phyloP scores from a whole-genome alignment of 352 stramenopile species.

The Peronospora tabacina region DNA sequence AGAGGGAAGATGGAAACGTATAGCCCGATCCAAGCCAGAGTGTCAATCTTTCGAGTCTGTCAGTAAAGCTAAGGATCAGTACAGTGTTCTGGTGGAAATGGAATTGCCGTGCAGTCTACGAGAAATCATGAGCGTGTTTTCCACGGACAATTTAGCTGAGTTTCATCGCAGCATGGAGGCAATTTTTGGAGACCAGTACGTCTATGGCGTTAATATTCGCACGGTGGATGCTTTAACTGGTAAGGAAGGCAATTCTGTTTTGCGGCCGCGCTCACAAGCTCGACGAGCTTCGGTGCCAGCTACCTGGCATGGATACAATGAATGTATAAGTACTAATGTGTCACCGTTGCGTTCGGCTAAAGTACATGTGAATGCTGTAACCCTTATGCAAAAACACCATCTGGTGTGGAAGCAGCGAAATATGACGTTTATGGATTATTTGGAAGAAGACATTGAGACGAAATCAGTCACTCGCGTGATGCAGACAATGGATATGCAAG shows the following conservation, averaged over 20 bases:
- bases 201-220: slow-evolving; percentile 44
- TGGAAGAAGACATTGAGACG: slow-evolving; percentile 44
- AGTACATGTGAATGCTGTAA: slow-evolving; percentile 45
- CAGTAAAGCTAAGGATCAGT: slow-evolving; percentile 39
- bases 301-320: slow-evolving; percentile 4
- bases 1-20: slow-evolving; percentile 38
- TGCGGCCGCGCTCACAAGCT: slow-evolving; percentile 5
- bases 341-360: slow-evolving; percentile 23
- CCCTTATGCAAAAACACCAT: slow-evolving; percentile 42
- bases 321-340: background rate
- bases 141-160: slow-evolving; percentile 36
- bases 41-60: slow-evolving; percentile 46
- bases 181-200: slow-evolving; percentile 55
- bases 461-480: slow-evolving; percentile 58
- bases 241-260: slow-evolving; percentile 1
- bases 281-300: slow-evolving; percentile 18
- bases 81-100: slow-evolving; percentile 52
- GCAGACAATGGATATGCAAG: slow-evolving; percentile 39
- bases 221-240: slow-evolving; percentile 21
- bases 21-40: slow-evolving; percentile 25
- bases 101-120: slow-evolving; percentile 47
- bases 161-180: slow-evolving; percentile 62
- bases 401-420: slow-evolving; percentile 42
- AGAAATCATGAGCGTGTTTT: slow-evolving; percentile 54
- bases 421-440: slow-evolving; percentile 53